Evolutionary conservation across 1,284 basidiomycete species (phyloP), one percentile per base, ranked within the genome.

Genomic region (Cryptococcus sp.): DNA sequence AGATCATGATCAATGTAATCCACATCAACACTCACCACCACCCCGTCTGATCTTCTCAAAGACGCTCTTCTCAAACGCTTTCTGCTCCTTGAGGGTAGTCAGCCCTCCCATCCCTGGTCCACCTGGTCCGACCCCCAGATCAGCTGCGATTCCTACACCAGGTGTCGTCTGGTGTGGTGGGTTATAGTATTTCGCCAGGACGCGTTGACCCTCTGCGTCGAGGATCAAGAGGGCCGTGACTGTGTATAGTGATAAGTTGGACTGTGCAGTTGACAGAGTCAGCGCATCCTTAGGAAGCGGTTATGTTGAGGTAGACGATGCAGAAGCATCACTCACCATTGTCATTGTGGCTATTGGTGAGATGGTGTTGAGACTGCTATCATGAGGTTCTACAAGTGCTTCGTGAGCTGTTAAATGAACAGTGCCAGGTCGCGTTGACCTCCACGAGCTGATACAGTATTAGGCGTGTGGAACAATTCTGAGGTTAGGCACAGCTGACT

Each of bases 31-130:
- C 86, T 72, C 70, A 93, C 92, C 90, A 79, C 88, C 88, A 20
- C 89, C 84, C 74, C 93, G 90, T 80, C 92, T 90, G 0, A 93
- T 94, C 82, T 99, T 99, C 71, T 92, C 89, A 84, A 87, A 96
- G 45, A 99, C 82, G 2, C 89, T 90, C 82, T 95, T 95, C 82
- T 99, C 96, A 73, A 98, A 97, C 27, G 88, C 86, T 51, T 90
- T 88, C 79, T 97, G 95, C 74, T 99, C 95, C 79, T 98, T 97
- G 68, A 91, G 73, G 16, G 87, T 87, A 19, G 82, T 59, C 59
- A 79, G 62, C 3, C 77, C 77, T 10, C 67, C 61, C 66, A 70
- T 71, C 7, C 75, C 75, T 1, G 74, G 74, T 44, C 72, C 77
- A 15, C 75, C 73, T 10, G 69, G 50, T 19, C 73, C 73, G 10